Evolutionary conservation across 1,284 basidiomycete species (phyloP).

Genomic region (Taiwanofungus camphoratus): DNA sequence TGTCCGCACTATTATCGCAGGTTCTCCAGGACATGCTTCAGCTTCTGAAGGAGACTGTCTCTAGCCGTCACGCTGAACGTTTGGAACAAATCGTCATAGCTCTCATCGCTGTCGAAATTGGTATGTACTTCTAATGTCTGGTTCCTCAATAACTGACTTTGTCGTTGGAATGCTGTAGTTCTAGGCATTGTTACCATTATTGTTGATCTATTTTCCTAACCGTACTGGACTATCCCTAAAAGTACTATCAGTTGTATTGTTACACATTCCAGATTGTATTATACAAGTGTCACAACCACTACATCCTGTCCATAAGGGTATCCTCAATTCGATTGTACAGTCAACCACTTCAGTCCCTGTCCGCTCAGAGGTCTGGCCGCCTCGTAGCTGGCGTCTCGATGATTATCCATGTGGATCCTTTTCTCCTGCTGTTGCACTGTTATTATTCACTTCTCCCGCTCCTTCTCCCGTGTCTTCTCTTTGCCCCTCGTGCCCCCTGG

Average conservation of each 20-base stretch:
- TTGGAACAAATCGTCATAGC: constrained; percentile 95
- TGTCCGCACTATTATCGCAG: constrained; percentile 32
- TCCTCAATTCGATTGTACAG: no score
- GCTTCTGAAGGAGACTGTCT: constrained; percentile 91
- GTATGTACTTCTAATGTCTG: constrained; percentile 32
- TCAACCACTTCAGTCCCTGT: no score
- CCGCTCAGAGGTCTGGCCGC: no score
- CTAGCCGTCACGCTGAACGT: constrained; percentile 85
- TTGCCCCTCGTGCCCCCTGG: constrained; percentile 10
- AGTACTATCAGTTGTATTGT: no score
- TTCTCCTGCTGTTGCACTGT: neutral
- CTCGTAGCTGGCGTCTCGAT: no score
- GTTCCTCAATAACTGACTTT: constrained; percentile 10
- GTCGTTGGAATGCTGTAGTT: no score
- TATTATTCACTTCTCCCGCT: constrained; percentile 7
- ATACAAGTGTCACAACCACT: no score
- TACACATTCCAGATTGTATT: no score
- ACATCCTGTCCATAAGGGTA: no score
- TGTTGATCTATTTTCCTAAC: constrained; percentile 53
- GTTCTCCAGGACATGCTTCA: constrained; percentile 97
- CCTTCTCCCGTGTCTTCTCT: constrained; percentile 18
- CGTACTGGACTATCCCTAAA: no score
- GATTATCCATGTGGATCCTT: no score
- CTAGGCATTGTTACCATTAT: constrained; percentile 70
- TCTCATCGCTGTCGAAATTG: constrained; percentile 86